Conservation (phyloP, 345 rosid genomes). For the Eucalyptus coolabah region DNA sequence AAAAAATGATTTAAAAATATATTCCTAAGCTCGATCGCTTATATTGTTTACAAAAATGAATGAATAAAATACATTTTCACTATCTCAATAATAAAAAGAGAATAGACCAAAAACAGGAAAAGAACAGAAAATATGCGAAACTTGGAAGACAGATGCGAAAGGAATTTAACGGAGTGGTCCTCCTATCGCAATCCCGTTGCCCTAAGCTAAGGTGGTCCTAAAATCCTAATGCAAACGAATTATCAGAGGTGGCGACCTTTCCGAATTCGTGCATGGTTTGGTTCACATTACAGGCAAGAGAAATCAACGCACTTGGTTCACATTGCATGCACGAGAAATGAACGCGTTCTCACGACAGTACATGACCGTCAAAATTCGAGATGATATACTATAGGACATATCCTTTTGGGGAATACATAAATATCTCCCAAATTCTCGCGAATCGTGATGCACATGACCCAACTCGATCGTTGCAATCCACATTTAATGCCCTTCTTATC, state of each 20-base stretch:
- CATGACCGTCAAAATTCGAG: not conserved
- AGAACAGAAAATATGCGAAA: not conserved
- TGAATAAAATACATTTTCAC: not conserved
- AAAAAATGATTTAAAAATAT: too few relatives aligned
- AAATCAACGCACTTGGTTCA: too few relatives aligned
- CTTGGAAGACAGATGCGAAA: not conserved
- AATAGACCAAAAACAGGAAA: not conserved
- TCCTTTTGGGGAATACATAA: not conserved
- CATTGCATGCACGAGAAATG: not conserved
- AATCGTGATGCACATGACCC: not conserved
- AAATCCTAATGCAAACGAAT: not conserved
- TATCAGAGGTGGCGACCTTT: not conserved
- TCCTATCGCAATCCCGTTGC: not conserved
- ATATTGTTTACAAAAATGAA: too few relatives aligned
- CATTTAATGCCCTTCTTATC: not conserved
- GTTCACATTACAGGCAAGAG: not conserved
- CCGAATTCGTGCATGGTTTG: not conserved
- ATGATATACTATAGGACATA: too few relatives aligned
- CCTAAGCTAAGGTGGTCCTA: not conserved
- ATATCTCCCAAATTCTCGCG: not conserved
- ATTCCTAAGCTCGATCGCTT: fast-evolving
- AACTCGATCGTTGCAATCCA: not conserved
- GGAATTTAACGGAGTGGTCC: not conserved
- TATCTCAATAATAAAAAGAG: too few relatives aligned
- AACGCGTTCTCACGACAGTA: not conserved